A percentile compares a stretch with the other conserved stretches of the same genome.
These are phyloP conservation scores for Umbelopsis sp. DNA, from an alignment of 371 early-diverging fungal genomes.

Conservation along the genomic window DNA sequence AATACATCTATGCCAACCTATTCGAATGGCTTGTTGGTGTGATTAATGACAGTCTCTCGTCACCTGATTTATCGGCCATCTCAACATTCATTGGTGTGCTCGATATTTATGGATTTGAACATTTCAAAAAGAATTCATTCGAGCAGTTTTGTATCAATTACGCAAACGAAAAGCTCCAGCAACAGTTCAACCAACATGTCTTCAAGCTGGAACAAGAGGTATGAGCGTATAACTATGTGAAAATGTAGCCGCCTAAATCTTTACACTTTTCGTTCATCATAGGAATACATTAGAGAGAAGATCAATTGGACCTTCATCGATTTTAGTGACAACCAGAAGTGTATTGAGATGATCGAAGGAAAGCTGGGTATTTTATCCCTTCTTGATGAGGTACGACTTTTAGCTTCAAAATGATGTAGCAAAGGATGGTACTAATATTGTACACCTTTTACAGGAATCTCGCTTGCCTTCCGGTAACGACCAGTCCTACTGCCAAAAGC, in stretches of 20 bases:
- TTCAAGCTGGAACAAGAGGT: slow-evolving; percentile 93
- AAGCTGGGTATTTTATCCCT: slow-evolving; percentile 93
- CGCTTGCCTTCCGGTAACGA: slow-evolving; percentile 94
- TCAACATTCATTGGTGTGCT: slow-evolving; percentile 91
- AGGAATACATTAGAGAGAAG: slow-evolving; percentile 89
- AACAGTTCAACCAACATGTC: slow-evolving; percentile 80
- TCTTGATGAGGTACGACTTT: slow-evolving; percentile 86
- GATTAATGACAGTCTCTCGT: slow-evolving; percentile 77
- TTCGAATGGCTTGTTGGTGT: slow-evolving; percentile 93
- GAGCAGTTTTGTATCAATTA: slow-evolving; percentile 99
- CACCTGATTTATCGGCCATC: slow-evolving; percentile 44
- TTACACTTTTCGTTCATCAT: background rate
- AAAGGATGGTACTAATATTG: background rate
- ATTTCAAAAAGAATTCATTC: slow-evolving; percentile 97
- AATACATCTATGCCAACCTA: slow-evolving; percentile 89
- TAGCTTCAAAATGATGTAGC: background rate
- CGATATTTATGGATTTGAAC: slow-evolving; percentile 97
- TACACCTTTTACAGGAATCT: slow-evolving; percentile 51
- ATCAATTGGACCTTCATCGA: slow-evolving; percentile 92
- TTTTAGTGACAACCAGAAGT: slow-evolving; percentile 99
- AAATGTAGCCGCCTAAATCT: background rate
- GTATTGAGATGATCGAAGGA: slow-evolving; percentile 98
- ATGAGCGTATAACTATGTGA: background rate
- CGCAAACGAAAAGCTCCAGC: slow-evolving; percentile 98
- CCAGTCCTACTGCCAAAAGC: slow-evolving; percentile 79